Base-by-base conservation (phyloP, 306 rosid species). In the Casuarina cunninghamiana region DNA sequence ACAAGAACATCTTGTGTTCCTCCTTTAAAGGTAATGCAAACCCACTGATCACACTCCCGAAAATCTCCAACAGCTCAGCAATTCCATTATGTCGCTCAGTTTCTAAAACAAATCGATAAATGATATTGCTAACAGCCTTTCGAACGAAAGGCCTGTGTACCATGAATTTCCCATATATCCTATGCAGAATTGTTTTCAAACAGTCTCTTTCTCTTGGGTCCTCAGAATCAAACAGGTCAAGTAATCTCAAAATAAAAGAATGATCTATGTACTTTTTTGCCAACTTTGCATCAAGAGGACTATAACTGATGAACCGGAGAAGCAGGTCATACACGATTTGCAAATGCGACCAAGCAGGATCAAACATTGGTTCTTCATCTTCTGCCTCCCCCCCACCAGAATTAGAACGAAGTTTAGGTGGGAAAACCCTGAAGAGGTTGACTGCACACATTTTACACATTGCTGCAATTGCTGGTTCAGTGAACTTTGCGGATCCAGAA, bases 191-290 rank as follows among this genome's bases (percentile, higher is more conserved):
- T 74, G 99, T 91, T 81, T 96, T 96, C 93, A 93, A 84, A 83
- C 96, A 93, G 83, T 96, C 98, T 87, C 99, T 91, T 86, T 96
- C 99, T 83, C 99, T 90, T 54, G 98, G 99, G 77, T 96, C 99
- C 73, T 93, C 98, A 0, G 99, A 96, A 78, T 96, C 98, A 69
- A 96, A 96, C 80, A 96, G 98, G 77, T 96, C 94, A 26, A 96
- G 99, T 81, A 96, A 83, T 86, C 90, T 89, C 78, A 88, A 42
- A 62, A 93, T 84, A 72, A 96, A 96, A 32, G 93, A 87, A 79
- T 93, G 98, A 80, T 96, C 98, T 3, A 96, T 73, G 61, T 91
- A 90, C 53, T 80, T 85, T 79, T 93, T 96, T 2, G 92, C 98
- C 84, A 91, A 68, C 87, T 96, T 96, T 80, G 92, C 61, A 63